Evolutionary conservation across 208 protist species (phyloP), one percentile per base, ranked within the genome.

Genomic region (Borovskyia barvae): DNA sequence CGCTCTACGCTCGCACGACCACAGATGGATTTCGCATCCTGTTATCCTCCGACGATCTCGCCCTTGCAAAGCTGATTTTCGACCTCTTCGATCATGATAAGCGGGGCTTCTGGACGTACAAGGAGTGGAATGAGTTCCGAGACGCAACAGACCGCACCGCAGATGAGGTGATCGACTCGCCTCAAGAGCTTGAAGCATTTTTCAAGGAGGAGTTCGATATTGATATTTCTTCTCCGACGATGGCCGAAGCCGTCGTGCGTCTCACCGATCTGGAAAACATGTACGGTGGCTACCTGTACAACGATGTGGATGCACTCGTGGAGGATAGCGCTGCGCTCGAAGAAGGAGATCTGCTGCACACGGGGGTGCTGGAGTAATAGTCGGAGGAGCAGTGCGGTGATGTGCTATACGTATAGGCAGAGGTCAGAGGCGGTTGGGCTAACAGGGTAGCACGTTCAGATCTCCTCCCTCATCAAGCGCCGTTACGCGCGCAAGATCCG

Each of bases 171-270:
- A 77, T 85, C 6, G 65, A 70, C 36, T 63, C 36, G 0, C 22
- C 59, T 9, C 49, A 60, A n/a, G 69, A 47, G 8, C 57, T 93
- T 30, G 40, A 64, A 40, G 41, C 71, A 1, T 83, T 87, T 46
- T 93, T 93, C 41, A 47, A 57, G 30, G 81, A 90, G n/a, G 82
- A 93, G 61, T 93, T 82, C 45, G 87, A 90, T 47, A 76, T 93
- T 22, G 42, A 25, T 7, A 30, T 75, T 5, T 32, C 43, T 28
- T 5, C 68, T 68, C 29, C 62, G 3, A 53, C 52, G 15, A 60
- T n/a, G 2, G 56, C 55, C 15, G 58, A 64, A 43, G 77, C 77
- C 22, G 79, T 87, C 0, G 60, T 91, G 0, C 54, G 35, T 0
- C 17, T 72, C 8, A 32, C 54, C n/a, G 76, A 94, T 32, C 49